These are phyloP conservation scores for Clonostachys sp. DNA, from an alignment of 2,329 filamentous ascomycete species.

Conservation along the genomic window DNA sequence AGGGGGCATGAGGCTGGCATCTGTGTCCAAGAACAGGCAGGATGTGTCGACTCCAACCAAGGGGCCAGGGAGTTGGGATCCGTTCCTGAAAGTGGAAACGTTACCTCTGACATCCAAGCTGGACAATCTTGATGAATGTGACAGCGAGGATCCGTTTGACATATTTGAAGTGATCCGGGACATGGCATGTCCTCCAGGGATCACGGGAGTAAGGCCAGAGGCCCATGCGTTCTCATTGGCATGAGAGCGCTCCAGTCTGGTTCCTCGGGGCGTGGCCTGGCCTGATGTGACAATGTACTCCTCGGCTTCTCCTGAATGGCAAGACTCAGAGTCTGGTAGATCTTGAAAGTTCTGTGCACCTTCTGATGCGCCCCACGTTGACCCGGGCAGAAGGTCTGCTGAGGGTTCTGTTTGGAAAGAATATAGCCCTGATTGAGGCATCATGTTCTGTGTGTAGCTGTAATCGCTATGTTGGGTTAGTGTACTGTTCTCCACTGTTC, in stretches of 20 bases:
- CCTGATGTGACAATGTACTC: conserved; percentile 50
- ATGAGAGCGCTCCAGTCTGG: conserved; percentile 37
- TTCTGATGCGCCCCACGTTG: conserved; percentile 55
- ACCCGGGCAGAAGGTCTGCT: conserved; percentile 47
- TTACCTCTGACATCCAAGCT: conserved; percentile 50
- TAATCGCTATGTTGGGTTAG: conserved; percentile 46
- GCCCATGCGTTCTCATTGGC: conserved; percentile 45
- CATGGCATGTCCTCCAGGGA: conserved; percentile 29
- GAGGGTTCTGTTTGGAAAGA: conserved; percentile 56
- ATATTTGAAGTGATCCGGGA: conserved; percentile 30
- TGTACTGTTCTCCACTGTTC: no score
- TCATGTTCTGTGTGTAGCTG: conserved; percentile 49
- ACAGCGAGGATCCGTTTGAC: conserved; percentile 37
- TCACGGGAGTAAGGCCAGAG: conserved; percentile 22
- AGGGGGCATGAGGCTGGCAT: conserved; percentile 37
- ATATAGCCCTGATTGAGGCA: conserved; percentile 41
- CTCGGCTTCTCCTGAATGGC: conserved; percentile 47
- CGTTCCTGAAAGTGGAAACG: conserved; percentile 34
- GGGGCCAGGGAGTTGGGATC: conserved; percentile 26
- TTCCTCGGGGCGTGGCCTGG: conserved; percentile 48
- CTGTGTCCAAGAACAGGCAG: conserved; percentile 45
- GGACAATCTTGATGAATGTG: conserved; percentile 45
- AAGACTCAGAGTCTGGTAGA: conserved; percentile 44
- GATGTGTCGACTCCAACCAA: conserved; percentile 41
- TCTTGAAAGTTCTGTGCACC: conserved; percentile 56